These are phyloP conservation scores for Strobilomyces confusus DNA, from an alignment of 768 basidiomycete species.

Conservation along the genomic window DNA sequence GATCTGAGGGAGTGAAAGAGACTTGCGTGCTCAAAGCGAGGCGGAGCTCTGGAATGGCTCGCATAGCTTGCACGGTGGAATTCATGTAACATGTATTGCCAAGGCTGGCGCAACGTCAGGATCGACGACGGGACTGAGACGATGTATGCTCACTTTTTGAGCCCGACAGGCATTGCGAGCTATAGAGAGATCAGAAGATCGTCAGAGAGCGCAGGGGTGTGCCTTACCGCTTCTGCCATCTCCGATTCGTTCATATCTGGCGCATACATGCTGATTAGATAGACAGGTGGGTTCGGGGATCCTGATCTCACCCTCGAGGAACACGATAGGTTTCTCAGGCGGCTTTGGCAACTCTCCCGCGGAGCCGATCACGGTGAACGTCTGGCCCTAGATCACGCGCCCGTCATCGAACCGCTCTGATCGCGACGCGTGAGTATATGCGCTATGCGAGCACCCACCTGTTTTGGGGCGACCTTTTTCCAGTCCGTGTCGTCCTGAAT, in stretches of 20 bases:
- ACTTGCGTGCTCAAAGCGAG: conserved; percentile 59
- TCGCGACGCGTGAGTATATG: conserved; percentile 2
- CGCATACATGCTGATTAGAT: conserved; percentile 17
- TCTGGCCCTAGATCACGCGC: conserved; percentile 61
- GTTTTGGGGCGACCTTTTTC: conserved; percentile 79
- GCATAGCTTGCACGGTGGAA: conserved; percentile 89
- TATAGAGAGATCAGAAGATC: conserved; percentile 25
- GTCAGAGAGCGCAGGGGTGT: neutral
- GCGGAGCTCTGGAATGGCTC: conserved; percentile 87
- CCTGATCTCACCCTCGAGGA: conserved; percentile 68
- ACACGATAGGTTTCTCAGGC: conserved; percentile 72
- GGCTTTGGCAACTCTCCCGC: conserved; percentile 90
- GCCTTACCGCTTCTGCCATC: conserved; percentile 72
- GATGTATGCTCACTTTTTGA: conserved; percentile 55
- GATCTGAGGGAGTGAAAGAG: neutral
- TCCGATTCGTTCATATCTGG: conserved; percentile 82
- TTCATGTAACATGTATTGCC: conserved; percentile 99
- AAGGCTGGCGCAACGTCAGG: conserved; percentile 37
- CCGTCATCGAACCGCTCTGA: neutral
- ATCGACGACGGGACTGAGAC: neutral
- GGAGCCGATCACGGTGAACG: conserved; percentile 90
- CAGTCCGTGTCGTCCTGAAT: conserved; percentile 81
- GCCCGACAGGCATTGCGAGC: conserved; percentile 78
- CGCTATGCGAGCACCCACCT: conserved; percentile 41
- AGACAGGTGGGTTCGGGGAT: neutral